Base-by-base conservation (phyloP, 75 land plant genomes). In the Pseudotsuga menziesii region DNA sequence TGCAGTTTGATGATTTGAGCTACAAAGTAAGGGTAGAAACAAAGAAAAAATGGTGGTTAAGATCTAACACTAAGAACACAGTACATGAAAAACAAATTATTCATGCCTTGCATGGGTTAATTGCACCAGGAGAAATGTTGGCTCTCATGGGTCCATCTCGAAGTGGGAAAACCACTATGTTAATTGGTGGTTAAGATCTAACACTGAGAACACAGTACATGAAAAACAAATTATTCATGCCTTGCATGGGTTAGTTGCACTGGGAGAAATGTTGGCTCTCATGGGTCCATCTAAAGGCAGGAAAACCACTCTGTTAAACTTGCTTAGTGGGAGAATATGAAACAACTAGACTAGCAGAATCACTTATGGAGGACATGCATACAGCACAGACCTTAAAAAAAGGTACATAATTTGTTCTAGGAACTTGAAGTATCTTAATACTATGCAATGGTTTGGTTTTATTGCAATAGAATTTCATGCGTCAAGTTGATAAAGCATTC, bases 281-380 rank as follows among this genome's bases (percentile, higher is more conserved):
- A 79, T 79, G 81, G 81, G 81, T 5, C 81, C 81, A 27, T 79
- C 81, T 0, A 78, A 78, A 20, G 74, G 81, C 32, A 78, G 81
- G 11, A 79, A 79, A 23, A 79, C 81, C 3, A 79, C 81, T 27
- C 44, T 79, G 12, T 52, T 79, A 7, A 79, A 36, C 25, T 0
- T 79, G 6, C 36, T 79, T 0, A 78, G 60, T 73, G 81, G 81
- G 58, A 79, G 81, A 57, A 12, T 32, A 25, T 25, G 15, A 56
- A 57, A 32, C 25, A 75, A 15, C 17, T 22, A 26, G 20, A 35
- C 35, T 74, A 78, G 81, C 15, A 20, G 14, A 41, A 32, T 79
- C 41, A 75, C 78, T 35, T 79, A 79, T 23, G 56, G 63, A 20
- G 78, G 76, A 57, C 56, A 77, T 23, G 27, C 76, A 25, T 79